phyloP scores from a whole-genome alignment of 805 yeast genomes.

The Saccharomyces paradoxus region DNA sequence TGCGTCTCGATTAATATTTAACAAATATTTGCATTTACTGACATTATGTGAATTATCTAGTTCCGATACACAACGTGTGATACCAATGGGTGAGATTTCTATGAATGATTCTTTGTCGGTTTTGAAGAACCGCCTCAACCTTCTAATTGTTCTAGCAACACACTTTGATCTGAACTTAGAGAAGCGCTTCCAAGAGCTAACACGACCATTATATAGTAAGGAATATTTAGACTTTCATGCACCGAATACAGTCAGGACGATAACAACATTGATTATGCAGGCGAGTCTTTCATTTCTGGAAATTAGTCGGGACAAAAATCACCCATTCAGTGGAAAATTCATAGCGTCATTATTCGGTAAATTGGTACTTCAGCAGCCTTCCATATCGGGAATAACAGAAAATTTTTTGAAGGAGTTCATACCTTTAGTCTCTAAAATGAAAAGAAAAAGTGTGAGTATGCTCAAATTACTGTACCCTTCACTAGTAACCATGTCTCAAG shows the following conservation, averaged over 20 bases:
- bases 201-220: conserved; percentile 10
- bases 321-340: conserved; percentile 11
- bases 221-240: conserved; percentile 1
- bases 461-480: background rate
- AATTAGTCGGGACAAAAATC: conserved; percentile 6
- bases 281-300: background rate
- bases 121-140: conserved; percentile 24
- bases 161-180: conserved; percentile 17
- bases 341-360: conserved; percentile 3
- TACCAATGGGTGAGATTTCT: conserved; percentile 24
- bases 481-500: conserved; percentile 3
- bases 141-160: conserved; percentile 18
- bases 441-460: background rate
- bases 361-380: conserved; percentile 3
- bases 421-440: conserved; percentile 3
- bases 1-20: conserved; percentile 13
- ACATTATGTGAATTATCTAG: conserved; percentile 5
- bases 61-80: conserved; percentile 19
- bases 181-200: conserved; percentile 16
- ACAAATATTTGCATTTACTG: conserved; percentile 18
- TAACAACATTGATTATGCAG: background rate
- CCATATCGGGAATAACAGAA: background rate
- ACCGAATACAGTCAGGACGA: background rate
- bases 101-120: conserved; percentile 12
- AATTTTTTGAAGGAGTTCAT: conserved; percentile 10